Conservation (phyloP, 805 yeast genomes). For the Priceomyces medius region DNA sequence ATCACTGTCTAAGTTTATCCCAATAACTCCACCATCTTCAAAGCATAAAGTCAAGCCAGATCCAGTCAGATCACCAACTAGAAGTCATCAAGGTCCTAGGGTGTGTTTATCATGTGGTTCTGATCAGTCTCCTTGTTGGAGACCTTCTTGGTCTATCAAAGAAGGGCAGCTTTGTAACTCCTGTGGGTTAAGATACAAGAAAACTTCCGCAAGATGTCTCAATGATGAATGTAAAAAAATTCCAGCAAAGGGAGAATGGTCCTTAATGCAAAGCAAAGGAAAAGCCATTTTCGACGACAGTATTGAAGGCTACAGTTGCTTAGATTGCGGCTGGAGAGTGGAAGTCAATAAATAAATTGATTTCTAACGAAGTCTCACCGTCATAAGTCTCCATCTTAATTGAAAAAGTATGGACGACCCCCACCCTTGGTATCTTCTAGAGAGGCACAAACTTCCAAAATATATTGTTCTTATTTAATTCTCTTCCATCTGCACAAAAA, state of each 20-base stretch:
- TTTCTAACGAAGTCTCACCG: too few relatives aligned
- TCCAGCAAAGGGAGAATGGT: slow-evolving; percentile 96
- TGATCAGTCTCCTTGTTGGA: slow-evolving; percentile 95
- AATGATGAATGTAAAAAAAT: slow-evolving; percentile 75
- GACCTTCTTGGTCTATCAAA: slow-evolving; percentile 90
- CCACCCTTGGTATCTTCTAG: too few relatives aligned
- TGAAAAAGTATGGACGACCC: background rate
- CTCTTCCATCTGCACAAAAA: too few relatives aligned
- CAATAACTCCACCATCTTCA: slow-evolving; percentile 42
- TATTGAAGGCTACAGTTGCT: slow-evolving; percentile 37
- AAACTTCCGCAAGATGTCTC: slow-evolving; percentile 88
- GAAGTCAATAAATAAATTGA: slow-evolving; percentile 30
- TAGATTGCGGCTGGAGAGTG: slow-evolving; percentile 44
- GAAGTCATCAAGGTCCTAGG: slow-evolving; percentile 38
- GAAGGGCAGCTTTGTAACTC: slow-evolving; percentile 97
- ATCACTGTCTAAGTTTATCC: slow-evolving; percentile 31
- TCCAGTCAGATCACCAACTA: slow-evolving; percentile 33
- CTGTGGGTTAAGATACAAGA: slow-evolving; percentile 92
- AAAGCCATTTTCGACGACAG: slow-evolving; percentile 41
- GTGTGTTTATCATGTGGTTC: slow-evolving; percentile 89
- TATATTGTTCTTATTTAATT: too few relatives aligned
- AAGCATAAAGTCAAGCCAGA: slow-evolving; percentile 30
- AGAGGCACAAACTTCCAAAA: too few relatives aligned
- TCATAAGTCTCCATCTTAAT: background rate
- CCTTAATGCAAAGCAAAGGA: slow-evolving; percentile 77